Evolutionary conservation across 495 filamentous ascomycete species (phyloP), one percentile per base, ranked within the genome.

Genomic region (Daldinia grandis): DNA sequence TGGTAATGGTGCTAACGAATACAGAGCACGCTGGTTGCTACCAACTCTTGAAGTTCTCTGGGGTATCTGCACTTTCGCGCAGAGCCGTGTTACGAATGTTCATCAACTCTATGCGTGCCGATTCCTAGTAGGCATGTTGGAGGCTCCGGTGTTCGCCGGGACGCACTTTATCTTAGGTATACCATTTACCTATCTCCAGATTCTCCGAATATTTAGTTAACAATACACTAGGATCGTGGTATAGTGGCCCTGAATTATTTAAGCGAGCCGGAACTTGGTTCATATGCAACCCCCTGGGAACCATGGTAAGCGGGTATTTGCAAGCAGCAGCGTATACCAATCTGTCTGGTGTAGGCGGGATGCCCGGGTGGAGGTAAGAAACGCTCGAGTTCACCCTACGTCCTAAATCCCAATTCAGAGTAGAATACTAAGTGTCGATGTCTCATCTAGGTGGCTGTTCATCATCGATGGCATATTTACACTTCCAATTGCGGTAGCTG

Each of bases 401-500:
- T 49, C 12, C 27, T 25, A 14, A 15, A 2, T 30, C 6, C 10
- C 35, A 5, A 19, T n/a, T 7, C 0, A 21, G 33, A 47, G 19
- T 12, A 17, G 6, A 31, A 58, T 38, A 7, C 44, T 66, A 33
- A 66, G 28, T 30, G 1, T 24, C 1, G 12, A 6, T 40, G 10
- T 17, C 31, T 25, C 56, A 54, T 64, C 5, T 58, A 66, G 81
- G 51, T 85, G 83, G 82, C 76, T 85, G 4, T 85, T 85, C 15
- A 80, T 85, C 38, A 83, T 85, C 54, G 81, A 83, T 58, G 81
- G 81, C 9, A 80, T 85, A 47, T 83, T 87, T 62, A 85, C 82
- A 0, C 76, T 86, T 14, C 84, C 84, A 15, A 72, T 85, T 8
- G 84, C 81, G 0, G 4, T 86, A 1, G 56, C 80, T 28, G 81